Evolutionary conservation across 139 green algal species (phyloP).

Genomic region (Chlorella sp.): DNA sequence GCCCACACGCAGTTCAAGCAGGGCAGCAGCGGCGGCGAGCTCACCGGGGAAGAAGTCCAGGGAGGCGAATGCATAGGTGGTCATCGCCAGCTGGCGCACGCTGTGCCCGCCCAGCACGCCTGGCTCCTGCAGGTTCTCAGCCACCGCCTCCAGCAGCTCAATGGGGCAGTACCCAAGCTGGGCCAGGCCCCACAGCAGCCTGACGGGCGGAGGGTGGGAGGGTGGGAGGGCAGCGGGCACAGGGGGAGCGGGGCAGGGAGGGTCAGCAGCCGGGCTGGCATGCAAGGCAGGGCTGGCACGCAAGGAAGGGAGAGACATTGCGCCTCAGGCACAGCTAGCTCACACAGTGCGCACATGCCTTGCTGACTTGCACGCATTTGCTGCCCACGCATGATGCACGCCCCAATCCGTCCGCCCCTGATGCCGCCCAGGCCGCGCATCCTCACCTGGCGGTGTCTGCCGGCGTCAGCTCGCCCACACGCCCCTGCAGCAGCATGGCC

Average conservation of each 20-base stretch:
- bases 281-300: background rate
- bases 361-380: background rate
- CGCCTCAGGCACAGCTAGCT: background rate
- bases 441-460: conserved; percentile 23
- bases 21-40: no score
- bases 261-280: background rate
- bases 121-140: background rate
- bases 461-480: background rate
- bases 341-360: no score
- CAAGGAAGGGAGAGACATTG: background rate
- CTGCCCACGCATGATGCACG: background rate
- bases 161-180: conserved; percentile 14
- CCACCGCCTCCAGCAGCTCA: background rate
- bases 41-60: conserved; percentile 41
- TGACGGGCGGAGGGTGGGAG: background rate
- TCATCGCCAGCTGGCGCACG: conserved; percentile 26
- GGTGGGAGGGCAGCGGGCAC: background rate
- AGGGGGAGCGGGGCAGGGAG: background rate
- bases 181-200: conserved; percentile 24
- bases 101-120: background rate
- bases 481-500: background rate
- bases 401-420: no score
- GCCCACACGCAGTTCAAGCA: no score
- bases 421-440: background rate
- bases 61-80: conserved; percentile 10